Evolutionary conservation across 768 basidiomycete species (phyloP).

Genomic region (Strobilomyces confusus): DNA sequence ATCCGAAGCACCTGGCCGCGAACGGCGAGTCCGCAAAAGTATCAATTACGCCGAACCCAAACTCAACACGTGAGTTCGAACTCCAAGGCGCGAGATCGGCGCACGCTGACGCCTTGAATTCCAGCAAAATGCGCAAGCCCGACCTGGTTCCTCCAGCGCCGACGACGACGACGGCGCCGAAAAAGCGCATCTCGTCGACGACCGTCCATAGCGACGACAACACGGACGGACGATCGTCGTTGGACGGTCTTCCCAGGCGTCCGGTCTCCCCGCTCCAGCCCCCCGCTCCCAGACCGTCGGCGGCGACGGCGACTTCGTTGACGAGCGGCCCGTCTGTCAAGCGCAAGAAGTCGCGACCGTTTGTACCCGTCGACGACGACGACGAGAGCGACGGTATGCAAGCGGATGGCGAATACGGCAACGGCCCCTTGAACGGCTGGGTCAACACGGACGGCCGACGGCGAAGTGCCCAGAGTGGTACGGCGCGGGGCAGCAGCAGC

Average conservation of each 20-base stretch:
- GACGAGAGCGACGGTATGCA: conserved; percentile 67
- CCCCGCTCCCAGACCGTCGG: conserved; percentile 36
- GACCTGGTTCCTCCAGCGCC: conserved; percentile 45
- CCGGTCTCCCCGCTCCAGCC: conserved; percentile 28
- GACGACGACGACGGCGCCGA: conserved; percentile 27
- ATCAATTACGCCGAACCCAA: conserved; percentile 87
- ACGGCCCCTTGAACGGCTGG: conserved; percentile 42
- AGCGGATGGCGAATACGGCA: conserved; percentile 63
- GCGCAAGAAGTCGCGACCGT: conserved; percentile 53
- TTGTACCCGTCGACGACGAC: conserved; percentile 43
- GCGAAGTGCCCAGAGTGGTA: conserved; percentile 32
- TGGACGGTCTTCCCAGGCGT: conserved; percentile 34
- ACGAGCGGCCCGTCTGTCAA: conserved; percentile 32
- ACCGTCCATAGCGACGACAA: conserved; percentile 35
- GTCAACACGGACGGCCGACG: conserved; percentile 56
- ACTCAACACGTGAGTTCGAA: conserved; percentile 68
- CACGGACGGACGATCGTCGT: conserved; percentile 37
- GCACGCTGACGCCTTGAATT: conserved; percentile 8
- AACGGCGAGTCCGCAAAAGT: conserved; percentile 68
- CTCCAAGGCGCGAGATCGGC: background rate
- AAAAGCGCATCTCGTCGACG: conserved; percentile 43
- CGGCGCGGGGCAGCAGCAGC: conserved; percentile 19
- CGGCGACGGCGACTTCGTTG: conserved; percentile 33
- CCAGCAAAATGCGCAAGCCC: conserved; percentile 87
- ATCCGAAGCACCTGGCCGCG: conserved; percentile 35